These are phyloP conservation scores for Rhododendron ferrugineum DNA, from an alignment of 148 eudicot genomes.

Conservation along the genomic window DNA sequence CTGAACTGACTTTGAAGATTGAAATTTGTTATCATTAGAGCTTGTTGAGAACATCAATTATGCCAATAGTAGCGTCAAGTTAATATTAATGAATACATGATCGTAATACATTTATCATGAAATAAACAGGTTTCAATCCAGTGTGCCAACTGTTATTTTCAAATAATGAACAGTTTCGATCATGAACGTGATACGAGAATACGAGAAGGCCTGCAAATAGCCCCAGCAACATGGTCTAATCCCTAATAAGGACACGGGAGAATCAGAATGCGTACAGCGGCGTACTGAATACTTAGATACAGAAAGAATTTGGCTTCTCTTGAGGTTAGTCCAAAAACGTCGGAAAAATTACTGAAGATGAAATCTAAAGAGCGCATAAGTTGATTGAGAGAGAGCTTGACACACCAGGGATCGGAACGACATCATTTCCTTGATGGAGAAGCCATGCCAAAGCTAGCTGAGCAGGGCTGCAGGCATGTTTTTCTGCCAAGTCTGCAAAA, in stretches of 20 bases:
- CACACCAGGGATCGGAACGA: conserved; percentile 44
- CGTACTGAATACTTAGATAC: background rate
- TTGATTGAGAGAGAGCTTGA: background rate
- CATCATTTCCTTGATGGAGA: conserved; percentile 37
- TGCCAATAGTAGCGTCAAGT: background rate
- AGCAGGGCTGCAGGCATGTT: conserved; percentile 30
- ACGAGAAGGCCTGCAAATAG: background rate
- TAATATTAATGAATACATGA: background rate
- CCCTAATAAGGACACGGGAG: background rate
- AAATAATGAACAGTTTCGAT: background rate
- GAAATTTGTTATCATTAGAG: background rate
- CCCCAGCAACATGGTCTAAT: background rate
- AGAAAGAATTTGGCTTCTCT: background rate
- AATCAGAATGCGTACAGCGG: background rate
- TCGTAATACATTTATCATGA: background rate
- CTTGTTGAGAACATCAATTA: background rate
- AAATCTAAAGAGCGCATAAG: background rate
- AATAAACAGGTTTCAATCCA: background rate
- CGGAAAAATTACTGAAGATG: background rate
- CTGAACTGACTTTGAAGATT: background rate
- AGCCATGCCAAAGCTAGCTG: conserved; percentile 49
- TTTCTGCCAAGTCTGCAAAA: conserved; percentile 24
- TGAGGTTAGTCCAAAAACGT: background rate
- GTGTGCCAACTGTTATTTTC: background rate
- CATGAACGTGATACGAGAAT: background rate